Evolutionary conservation across 139 green algal species (phyloP).

Genomic region (Picochlorum sp.): DNA sequence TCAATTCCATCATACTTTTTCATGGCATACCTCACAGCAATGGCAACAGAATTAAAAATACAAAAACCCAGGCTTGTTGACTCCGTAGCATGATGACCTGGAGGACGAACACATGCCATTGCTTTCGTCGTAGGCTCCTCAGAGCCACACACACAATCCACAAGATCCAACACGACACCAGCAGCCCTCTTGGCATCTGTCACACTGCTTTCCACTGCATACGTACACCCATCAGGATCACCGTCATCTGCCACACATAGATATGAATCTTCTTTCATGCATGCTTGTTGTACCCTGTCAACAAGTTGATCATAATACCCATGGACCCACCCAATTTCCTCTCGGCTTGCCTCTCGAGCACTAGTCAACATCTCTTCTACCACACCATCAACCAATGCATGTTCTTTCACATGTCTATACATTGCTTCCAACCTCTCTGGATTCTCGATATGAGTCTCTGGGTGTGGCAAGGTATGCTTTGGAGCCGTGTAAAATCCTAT

Average conservation of each 20-base stretch:
- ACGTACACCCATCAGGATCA: conserved; percentile 23
- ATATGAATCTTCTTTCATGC: neutral
- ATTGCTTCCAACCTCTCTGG: no score
- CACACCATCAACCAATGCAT: neutral
- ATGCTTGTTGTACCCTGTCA: neutral
- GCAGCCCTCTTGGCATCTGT: conserved; percentile 9
- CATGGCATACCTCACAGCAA: conserved; percentile 10
- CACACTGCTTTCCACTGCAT: conserved; percentile 14
- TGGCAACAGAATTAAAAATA: conserved; percentile 12
- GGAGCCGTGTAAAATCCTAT: no score
- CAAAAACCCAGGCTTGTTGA: conserved; percentile 7
- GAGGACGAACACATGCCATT: neutral
- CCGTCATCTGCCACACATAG: neutral
- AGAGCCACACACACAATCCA: conserved; percentile 14
- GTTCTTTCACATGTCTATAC: neutral
- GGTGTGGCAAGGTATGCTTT: no score
- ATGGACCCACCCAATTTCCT: conserved; percentile 4
- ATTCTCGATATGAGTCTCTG: no score
- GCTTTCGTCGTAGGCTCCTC: neutral
- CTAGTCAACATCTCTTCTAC: neutral
- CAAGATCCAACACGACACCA: conserved; percentile 9
- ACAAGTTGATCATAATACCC: neutral
- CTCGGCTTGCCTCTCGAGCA: neutral
- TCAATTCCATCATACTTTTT: neutral
- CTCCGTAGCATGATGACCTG: conserved; percentile 7